A percentile compares a stretch with the other conserved stretches of the same genome.
phyloP scores from a whole-genome alignment of 129 eudicot genomes.

The Gnaphalium uliginosum region DNA sequence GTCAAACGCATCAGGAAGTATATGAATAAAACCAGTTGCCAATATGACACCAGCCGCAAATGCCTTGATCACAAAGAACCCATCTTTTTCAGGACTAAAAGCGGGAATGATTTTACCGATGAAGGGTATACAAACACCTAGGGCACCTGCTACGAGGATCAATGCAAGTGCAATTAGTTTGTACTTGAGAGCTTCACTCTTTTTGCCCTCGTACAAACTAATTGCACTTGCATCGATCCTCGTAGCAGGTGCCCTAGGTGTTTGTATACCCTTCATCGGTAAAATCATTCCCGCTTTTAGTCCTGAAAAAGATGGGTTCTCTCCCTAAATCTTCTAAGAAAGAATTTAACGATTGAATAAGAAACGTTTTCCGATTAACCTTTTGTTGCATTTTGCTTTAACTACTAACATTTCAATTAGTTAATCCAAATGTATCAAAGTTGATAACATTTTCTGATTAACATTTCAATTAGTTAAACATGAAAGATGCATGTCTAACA shows the following conservation, averaged over 20 bases:
- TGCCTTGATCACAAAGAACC: slow-evolving; percentile 44
- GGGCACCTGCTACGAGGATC: slow-evolving; percentile 34
- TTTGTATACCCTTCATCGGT: slow-evolving; percentile 40
- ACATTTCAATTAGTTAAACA: too few species aligned
- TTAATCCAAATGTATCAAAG: too few species aligned
- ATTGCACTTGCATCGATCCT: slow-evolving; percentile 45
- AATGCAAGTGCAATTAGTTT: slow-evolving; percentile 45
- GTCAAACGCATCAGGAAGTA: slow-evolving; percentile 54
- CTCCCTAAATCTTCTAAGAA: too few species aligned
- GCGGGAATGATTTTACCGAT: slow-evolving; percentile 31
- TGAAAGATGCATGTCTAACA: too few species aligned
- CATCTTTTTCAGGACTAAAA: slow-evolving; percentile 39
- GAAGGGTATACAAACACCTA: slow-evolving; percentile 45
- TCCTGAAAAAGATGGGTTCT: slow-evolving; percentile 44
- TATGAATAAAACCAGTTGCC: slow-evolving; percentile 53
- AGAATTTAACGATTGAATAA: too few species aligned
- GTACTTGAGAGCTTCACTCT: slow-evolving; percentile 39
- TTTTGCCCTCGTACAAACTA: slow-evolving; percentile 39
- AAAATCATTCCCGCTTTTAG: slow-evolving; percentile 28
- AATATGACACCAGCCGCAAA: slow-evolving; percentile 59
- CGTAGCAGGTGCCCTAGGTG: slow-evolving; percentile 39
- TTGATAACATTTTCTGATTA: too few species aligned
- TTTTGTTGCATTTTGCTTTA: too few species aligned
- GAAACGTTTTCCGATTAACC: too few species aligned
- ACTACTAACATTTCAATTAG: too few species aligned